A percentile compares a stretch with the other conserved stretches of the same genome.
These are phyloP conservation scores for Claviceps sp. DNA, from an alignment of 2,329 filamentous ascomycete genomes.

Conservation along the genomic window DNA sequence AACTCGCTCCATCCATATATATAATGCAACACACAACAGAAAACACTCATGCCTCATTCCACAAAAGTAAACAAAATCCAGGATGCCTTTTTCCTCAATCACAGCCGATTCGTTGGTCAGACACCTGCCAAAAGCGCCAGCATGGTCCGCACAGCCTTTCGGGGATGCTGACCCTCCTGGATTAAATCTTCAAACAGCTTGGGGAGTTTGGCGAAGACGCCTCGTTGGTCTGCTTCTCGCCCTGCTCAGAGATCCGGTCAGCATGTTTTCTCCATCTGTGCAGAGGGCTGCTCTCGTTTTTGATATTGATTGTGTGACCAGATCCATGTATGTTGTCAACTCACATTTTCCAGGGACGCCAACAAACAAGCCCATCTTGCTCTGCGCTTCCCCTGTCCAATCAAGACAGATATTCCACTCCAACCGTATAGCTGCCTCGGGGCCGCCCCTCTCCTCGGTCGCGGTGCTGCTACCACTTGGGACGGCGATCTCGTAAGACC, in stretches of 20 bases:
- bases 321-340: constrained; percentile 17
- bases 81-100: constrained; percentile 1
- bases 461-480: constrained; percentile 10
- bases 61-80: background rate
- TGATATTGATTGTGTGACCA: too few species aligned
- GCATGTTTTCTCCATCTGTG: background rate
- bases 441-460: constrained; percentile 17
- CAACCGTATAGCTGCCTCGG: constrained; percentile 34
- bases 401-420: constrained; percentile 54
- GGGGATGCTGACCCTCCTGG: constrained; percentile 38
- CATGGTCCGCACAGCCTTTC: constrained; percentile 43
- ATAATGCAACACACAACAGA: background rate
- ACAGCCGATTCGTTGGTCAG: constrained; percentile 3
- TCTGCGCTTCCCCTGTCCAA: constrained; percentile 60
- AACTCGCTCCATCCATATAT: background rate
- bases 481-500: constrained; percentile 31
- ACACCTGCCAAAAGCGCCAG: constrained; percentile 45
- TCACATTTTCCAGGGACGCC: constrained; percentile 50
- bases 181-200: constrained; percentile 47
- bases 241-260: constrained; percentile 25
- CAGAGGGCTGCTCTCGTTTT: too few species aligned
- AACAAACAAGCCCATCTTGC: constrained; percentile 38
- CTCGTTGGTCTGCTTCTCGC: constrained; percentile 43
- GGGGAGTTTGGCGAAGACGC: constrained; percentile 43
- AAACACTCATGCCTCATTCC: constrained; percentile 8